phyloP scores from a whole-genome alignment of 139 green algal genomes.

The Coccomyxa sp. region DNA sequence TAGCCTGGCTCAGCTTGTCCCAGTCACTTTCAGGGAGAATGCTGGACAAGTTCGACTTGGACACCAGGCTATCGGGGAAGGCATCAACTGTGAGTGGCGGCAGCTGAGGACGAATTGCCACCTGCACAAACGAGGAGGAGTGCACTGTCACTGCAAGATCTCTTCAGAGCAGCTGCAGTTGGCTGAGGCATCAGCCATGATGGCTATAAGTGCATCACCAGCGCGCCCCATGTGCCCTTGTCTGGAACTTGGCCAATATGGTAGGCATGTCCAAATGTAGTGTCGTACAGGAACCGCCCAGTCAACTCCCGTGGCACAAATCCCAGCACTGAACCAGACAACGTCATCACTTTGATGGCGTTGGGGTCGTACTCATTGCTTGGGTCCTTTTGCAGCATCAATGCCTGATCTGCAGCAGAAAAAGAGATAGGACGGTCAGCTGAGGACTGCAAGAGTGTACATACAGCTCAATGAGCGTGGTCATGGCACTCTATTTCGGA shows the following conservation, averaged over 20 bases:
- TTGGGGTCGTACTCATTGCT: slow-evolving; percentile 44
- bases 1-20: slow-evolving; percentile 4
- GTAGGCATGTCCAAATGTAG: slow-evolving; percentile 28
- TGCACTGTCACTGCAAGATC: neutral
- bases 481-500: neutral
- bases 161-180: neutral
- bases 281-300: slow-evolving; percentile 15
- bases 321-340: slow-evolving; percentile 29
- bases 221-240: slow-evolving; percentile 4
- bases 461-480: neutral
- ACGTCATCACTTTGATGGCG: slow-evolving; percentile 33
- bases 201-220: neutral
- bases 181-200: too few species aligned
- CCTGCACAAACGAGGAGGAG: slow-evolving; percentile 4
- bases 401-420: slow-evolving; percentile 26
- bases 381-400: slow-evolving; percentile 35
- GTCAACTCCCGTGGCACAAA: slow-evolving; percentile 42
- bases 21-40: slow-evolving; percentile 4
- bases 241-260: slow-evolving; percentile 5
- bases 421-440: neutral
- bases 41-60: slow-evolving; percentile 4
- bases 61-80: slow-evolving; percentile 7
- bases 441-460: neutral
- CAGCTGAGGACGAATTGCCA: slow-evolving; percentile 9
- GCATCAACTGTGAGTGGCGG: slow-evolving; percentile 17